Base-by-base conservation (phyloP, 2,329 filamentous ascomycete genomes). In the Cryphonectria naterciae region DNA sequence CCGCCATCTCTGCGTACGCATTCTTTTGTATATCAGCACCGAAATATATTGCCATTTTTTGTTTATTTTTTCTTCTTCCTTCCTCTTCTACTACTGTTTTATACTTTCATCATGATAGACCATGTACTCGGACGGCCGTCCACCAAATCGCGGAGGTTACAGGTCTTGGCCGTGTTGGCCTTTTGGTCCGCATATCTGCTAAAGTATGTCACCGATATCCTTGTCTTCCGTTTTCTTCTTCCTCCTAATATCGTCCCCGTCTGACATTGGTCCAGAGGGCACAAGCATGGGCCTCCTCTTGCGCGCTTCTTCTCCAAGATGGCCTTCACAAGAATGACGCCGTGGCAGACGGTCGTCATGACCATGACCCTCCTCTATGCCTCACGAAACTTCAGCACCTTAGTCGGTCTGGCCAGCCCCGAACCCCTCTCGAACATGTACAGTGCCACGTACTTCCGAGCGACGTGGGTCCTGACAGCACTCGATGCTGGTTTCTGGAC, bases 401-500 rank as follows among this genome's bases (percentile, higher is more conserved):
- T 99, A 6, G 88, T 97, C 70, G 93, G 94, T 4, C 88, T 99
- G 67, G 94, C 97, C 75, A 95, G 92, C 75, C 95, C 96, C 4
- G 96, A 99, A 77, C 96, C 96, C 28, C 87, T 99, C 78, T 92
- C 95, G 41, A 97, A 97, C 78, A 91, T 98, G 79, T 99, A 99
- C 83, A 94, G 93, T 68, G 87, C 93, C 67, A 91, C 93, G 39
- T 99, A 97, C 83, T 99, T 97, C 80, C 91, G 96, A 65, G 96
- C 96, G 69, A 99, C 96, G 78, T 99, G 96, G 96, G 89, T 98
- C 22, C 91, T 96, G 68, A 99, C 96, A 0, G 96, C 94, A 0
- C 83, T 99, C 72, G 96, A 99, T 77, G 96, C 96, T 7, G 96
- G 96, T 1, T 99, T 98, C 81, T 99, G 96, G 96, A 97, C 94